Percentiles rank a stretch among this genome's conserved stretches.
Evolutionary conservation across 78 protist species (phyloP).

Genomic region (Dictyostelium capitatum): DNA sequence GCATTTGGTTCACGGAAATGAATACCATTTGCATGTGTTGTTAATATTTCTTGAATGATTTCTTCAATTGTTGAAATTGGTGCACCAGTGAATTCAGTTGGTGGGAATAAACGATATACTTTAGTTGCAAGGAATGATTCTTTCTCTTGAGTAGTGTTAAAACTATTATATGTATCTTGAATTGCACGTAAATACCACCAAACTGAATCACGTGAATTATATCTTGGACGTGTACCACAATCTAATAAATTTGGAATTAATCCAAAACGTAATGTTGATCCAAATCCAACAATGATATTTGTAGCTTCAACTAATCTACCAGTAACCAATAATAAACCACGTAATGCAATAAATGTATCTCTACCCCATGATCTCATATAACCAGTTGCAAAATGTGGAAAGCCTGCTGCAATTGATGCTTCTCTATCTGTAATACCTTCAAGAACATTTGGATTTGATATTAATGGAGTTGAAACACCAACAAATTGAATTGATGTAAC

Average conservation of each 20-base stretch:
- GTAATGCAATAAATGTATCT: slow-evolving; percentile 90
- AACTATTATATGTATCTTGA: slow-evolving; percentile 53
- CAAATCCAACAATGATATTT: slow-evolving; percentile 84
- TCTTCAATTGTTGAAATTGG: slow-evolving; percentile 51
- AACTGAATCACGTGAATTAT: slow-evolving; percentile 94
- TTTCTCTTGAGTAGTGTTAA: slow-evolving; percentile 57
- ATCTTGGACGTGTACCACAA: slow-evolving; percentile 86
- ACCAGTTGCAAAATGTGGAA: slow-evolving; percentile 95
- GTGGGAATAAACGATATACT: slow-evolving; percentile 87
- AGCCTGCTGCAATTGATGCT: slow-evolving; percentile 94
- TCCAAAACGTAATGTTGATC: slow-evolving; percentile 91
- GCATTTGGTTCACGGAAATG: slow-evolving; percentile 94
- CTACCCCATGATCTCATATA: slow-evolving; percentile 96
- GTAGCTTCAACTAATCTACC: slow-evolving; percentile 88
- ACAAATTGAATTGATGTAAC: slow-evolving; percentile 79
- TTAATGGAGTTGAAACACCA: slow-evolving; percentile 60
- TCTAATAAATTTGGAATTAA: slow-evolving; percentile 96
- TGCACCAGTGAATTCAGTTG: slow-evolving; percentile 3
- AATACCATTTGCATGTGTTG: slow-evolving; percentile 87
- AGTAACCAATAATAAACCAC: slow-evolving; percentile 89
- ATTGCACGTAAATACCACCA: slow-evolving; percentile 93
- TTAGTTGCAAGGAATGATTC: slow-evolving; percentile 21
- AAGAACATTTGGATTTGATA: slow-evolving; percentile 49
- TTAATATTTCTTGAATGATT: slow-evolving; percentile 83
- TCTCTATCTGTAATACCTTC: slow-evolving; percentile 34